Base-by-base conservation (phyloP, 257 asterid species). In the Solanum commersonii region DNA sequence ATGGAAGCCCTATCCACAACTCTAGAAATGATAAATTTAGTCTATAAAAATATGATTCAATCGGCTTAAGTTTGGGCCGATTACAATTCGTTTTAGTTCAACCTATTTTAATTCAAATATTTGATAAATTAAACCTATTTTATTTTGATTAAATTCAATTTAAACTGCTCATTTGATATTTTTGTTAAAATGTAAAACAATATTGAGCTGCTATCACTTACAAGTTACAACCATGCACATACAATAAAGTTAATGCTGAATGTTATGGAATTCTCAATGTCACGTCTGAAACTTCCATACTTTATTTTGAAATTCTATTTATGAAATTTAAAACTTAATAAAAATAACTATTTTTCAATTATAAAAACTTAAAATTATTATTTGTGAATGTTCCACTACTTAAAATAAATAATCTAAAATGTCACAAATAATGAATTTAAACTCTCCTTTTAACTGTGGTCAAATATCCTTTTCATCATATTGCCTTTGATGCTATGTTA, bases 261-360 rank as follows among this genome's bases (percentile, higher is more conserved):
- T 25, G 18, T 25, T 5, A 27, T 67, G 9, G 1, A 65, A 65
- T 65, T 63, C n/a, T 5, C 1, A n/a, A 65, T 10, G 10, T 63
- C 3, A 10, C 0, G 1, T 5, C 4, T 25, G 18, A 25, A 25
- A 25, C 0, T 25, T 5, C 2, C 1, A 2, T 3, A 12, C 73
- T 11, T 67, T 67, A 67, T 25, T 67, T 25, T 67, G 73, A 6
- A 25, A 31, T 12, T 67, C 6, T 13, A 67, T 67, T 67, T 5
- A 25, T 67, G 34, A 1, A 25, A 67, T 67, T 65, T 25, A 29
- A 65, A 65, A 25, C 34, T 65, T 7, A 25, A 4, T 4, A n/a
- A 11, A 4, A n/a, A 63, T 10, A 49, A 2, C 8, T 65, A n/a
- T 10, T 65, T 59, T 65, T 65, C 72, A 63, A 10, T n/a, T n/a